Conservation (phyloP, 192 early-diverging fungal genomes). For the Coemansia umbellata region DNA sequence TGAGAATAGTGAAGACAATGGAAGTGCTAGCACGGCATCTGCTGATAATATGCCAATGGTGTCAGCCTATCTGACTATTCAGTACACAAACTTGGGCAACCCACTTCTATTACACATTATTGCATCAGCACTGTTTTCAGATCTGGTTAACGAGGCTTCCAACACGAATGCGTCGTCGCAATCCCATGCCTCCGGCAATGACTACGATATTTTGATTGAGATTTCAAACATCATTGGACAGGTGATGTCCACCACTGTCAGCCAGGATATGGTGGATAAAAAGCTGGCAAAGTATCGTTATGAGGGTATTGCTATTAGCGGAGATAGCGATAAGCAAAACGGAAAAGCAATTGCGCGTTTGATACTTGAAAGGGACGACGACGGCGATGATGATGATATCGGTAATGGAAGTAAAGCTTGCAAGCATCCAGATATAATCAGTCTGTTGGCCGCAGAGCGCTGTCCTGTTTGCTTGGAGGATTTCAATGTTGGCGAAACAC, state of each 20-base stretch:
- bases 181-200: slow-evolving; percentile 9
- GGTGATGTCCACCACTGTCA: slow-evolving; percentile 22
- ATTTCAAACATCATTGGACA: slow-evolving; percentile 42
- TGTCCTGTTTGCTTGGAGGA: slow-evolving; percentile 47
- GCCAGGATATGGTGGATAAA: slow-evolving; percentile 40
- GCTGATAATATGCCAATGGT: slow-evolving; percentile 16
- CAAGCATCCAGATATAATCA: not conserved
- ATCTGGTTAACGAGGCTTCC: slow-evolving; percentile 9
- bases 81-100: slow-evolving; percentile 32
- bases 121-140: slow-evolving; percentile 36
- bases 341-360: slow-evolving; percentile 7
- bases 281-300: slow-evolving; percentile 20
- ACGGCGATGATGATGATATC: not conserved
- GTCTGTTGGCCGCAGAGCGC: slow-evolving; percentile 33
- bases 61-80: slow-evolving; percentile 36
- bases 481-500: slow-evolving; percentile 22
- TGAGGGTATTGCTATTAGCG: not conserved
- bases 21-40: not conserved
- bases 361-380: not conserved
- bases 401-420: not conserved
- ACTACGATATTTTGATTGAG: slow-evolving; percentile 46
- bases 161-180: not conserved
- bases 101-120: slow-evolving; percentile 36
- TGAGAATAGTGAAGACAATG: not conserved
- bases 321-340: not conserved